Conservation (phyloP, 495 filamentous ascomycete species). For the Lichenothelia convexa region DNA sequence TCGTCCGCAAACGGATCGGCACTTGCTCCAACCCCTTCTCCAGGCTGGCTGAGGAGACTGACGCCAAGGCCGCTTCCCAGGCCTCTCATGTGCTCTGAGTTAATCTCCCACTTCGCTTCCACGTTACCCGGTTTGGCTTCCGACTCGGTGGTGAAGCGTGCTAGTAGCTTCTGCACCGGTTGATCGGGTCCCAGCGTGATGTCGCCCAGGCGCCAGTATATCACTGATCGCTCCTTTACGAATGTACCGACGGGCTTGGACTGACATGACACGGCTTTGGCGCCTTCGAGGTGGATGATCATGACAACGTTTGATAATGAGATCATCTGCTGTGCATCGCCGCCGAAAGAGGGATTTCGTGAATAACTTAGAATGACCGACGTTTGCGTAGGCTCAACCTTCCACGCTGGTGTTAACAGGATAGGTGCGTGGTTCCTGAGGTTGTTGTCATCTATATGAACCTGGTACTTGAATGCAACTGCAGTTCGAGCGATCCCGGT, state of each 20-base stretch:
- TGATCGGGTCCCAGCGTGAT: slow-evolving; percentile 38
- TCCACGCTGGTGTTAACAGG: slow-evolving; percentile 64
- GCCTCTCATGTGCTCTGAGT: slow-evolving; percentile 27
- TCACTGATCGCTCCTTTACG: slow-evolving; percentile 67
- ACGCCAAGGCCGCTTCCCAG: slow-evolving; percentile 39
- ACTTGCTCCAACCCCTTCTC: slow-evolving; percentile 23
- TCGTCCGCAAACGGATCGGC: slow-evolving; percentile 55
- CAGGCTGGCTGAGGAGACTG: slow-evolving; percentile 32
- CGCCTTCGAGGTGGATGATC: slow-evolving; percentile 59
- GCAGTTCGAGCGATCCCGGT: slow-evolving; percentile 48
- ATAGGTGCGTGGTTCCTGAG: slow-evolving; percentile 56
- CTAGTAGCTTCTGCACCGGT: slow-evolving; percentile 49
- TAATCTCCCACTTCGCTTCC: slow-evolving; percentile 69
- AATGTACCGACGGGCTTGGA: slow-evolving; percentile 63
- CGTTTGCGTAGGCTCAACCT: slow-evolving; percentile 61
- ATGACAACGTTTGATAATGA: slow-evolving; percentile 67
- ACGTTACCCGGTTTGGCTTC: slow-evolving; percentile 59
- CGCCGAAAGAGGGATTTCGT: slow-evolving; percentile 51
- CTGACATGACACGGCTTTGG: slow-evolving; percentile 39
- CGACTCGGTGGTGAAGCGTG: slow-evolving; percentile 58
- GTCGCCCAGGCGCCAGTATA: slow-evolving; percentile 82
- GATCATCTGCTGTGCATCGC: slow-evolving; percentile 21
- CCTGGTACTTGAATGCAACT: slow-evolving; percentile 85
- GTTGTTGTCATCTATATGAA: slow-evolving; percentile 54
- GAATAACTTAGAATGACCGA: slow-evolving; percentile 71